phyloP scores from a whole-genome alignment of 2,329 filamentous ascomycete species.

The Leptographium procerum region DNA sequence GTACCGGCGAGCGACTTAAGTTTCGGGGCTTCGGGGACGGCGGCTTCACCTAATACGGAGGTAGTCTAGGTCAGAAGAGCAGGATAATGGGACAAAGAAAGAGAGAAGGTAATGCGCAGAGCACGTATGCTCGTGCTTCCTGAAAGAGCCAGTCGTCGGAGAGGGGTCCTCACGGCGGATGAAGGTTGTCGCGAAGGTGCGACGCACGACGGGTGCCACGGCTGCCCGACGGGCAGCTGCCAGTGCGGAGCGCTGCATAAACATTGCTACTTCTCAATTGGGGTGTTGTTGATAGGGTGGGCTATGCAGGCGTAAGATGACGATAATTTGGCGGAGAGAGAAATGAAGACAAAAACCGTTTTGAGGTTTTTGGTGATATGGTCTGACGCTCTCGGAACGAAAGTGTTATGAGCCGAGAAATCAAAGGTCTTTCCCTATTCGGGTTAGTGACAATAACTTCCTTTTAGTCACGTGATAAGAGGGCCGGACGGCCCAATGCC shows the following conservation, averaged over 20 bases:
- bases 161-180: conserved; percentile 38
- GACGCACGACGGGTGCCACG: conserved; percentile 40
- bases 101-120: neutral
- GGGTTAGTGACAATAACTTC: neutral
- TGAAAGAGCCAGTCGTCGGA: neutral
- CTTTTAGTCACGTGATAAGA: conserved; percentile 2
- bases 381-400: conserved; percentile 11
- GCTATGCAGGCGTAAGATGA: neutral
- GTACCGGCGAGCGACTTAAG: conserved; percentile 34
- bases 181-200: conserved; percentile 49
- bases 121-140: neutral
- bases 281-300: neutral
- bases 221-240: conserved; percentile 49
- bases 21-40: conserved; percentile 19
- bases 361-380: conserved; percentile 14
- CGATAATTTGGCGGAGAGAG: conserved; percentile 2
- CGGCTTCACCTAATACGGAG: neutral
- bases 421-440: conserved; percentile 9
- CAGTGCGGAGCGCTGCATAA: conserved; percentile 52
- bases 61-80: neutral
- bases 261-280: conserved; percentile 35
- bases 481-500: conserved; percentile 4
- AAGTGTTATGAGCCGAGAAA: conserved; percentile 12
- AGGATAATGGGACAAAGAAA: neutral
- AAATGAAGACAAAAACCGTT: conserved; percentile 2